These are phyloP conservation scores for Starmerella bombicola DNA, from an alignment of 805 yeast genomes.

Conservation along the genomic window DNA sequence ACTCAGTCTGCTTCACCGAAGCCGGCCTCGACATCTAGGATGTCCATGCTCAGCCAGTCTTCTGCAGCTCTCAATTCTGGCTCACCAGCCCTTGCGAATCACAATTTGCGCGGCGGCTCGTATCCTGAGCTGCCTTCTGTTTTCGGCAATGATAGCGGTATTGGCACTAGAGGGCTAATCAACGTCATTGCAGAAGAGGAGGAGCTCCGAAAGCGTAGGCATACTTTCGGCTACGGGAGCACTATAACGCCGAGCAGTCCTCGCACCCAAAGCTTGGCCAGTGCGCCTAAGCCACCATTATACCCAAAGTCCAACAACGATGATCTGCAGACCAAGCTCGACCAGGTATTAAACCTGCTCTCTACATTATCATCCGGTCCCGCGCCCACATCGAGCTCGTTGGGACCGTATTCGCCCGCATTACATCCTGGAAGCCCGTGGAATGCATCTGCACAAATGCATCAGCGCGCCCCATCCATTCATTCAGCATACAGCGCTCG, in stretches of 20 bases:
- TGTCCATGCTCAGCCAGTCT: not conserved
- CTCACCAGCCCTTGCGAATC: too few relatives aligned
- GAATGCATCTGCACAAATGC: not conserved
- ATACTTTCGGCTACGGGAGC: constrained; percentile 12
- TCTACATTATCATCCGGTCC: constrained; percentile 20
- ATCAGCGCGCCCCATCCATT: constrained; percentile 9
- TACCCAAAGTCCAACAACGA: too few relatives aligned
- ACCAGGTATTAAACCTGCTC: constrained; percentile 28
- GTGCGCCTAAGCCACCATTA: too few relatives aligned
- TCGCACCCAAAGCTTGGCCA: too few relatives aligned
- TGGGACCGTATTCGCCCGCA: too few relatives aligned
- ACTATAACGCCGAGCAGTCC: too few relatives aligned
- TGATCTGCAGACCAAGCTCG: constrained; percentile 27
- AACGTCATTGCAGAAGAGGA: constrained; percentile 33
- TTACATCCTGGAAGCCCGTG: too few relatives aligned
- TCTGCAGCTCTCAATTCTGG: not conserved
- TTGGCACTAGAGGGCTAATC: constrained; percentile 29
- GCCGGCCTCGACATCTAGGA: not conserved
- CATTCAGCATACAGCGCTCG: not conserved
- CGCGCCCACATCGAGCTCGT: too few relatives aligned
- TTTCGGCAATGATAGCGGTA: constrained; percentile 16
- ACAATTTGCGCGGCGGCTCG: not conserved
- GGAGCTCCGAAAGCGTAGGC: constrained; percentile 28
- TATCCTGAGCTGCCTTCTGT: constrained; percentile 21
- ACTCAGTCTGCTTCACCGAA: not conserved